phyloP scores from a whole-genome alignment of 768 basidiomycete species.

The Phaeolepiota aurea region DNA sequence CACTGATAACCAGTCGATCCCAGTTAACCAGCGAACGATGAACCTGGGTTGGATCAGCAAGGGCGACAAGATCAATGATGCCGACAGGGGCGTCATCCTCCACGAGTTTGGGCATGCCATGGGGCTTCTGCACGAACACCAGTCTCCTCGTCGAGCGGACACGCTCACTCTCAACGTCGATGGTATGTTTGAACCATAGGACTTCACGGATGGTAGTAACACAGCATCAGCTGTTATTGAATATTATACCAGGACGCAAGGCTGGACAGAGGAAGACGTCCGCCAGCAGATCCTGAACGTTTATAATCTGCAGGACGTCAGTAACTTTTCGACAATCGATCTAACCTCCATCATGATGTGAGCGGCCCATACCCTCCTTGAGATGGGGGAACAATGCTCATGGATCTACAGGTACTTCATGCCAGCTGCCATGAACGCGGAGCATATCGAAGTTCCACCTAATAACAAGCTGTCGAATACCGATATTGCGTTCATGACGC shows the following conservation, averaged over 20 bases:
- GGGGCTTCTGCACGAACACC: constrained; percentile 10
- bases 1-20: constrained; percentile 3
- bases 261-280: constrained; percentile 6
- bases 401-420: constrained; percentile 8
- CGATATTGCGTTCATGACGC: constrained; percentile 10
- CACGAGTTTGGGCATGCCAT: constrained; percentile 11
- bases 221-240: constrained; percentile 5
- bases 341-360: not conserved
- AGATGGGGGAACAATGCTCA: not conserved
- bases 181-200: constrained; percentile 3
- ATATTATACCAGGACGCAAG: constrained; percentile 6
- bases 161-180: constrained; percentile 6
- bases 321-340: constrained; percentile 1
- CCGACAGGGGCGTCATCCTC: constrained; percentile 8
- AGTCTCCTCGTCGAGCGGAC: constrained; percentile 5
- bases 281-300: constrained; percentile 4
- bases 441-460: constrained; percentile 4
- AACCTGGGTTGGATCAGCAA: constrained; percentile 8
- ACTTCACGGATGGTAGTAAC: not conserved
- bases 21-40: constrained; percentile 6
- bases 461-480: constrained; percentile 6
- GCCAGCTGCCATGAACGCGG: constrained; percentile 7
- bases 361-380: not conserved
- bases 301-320: not conserved
- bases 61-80: constrained; percentile 1